These are phyloP conservation scores for Daldinia grandis DNA, from an alignment of 495 filamentous ascomycete genomes.

Conservation along the genomic window DNA sequence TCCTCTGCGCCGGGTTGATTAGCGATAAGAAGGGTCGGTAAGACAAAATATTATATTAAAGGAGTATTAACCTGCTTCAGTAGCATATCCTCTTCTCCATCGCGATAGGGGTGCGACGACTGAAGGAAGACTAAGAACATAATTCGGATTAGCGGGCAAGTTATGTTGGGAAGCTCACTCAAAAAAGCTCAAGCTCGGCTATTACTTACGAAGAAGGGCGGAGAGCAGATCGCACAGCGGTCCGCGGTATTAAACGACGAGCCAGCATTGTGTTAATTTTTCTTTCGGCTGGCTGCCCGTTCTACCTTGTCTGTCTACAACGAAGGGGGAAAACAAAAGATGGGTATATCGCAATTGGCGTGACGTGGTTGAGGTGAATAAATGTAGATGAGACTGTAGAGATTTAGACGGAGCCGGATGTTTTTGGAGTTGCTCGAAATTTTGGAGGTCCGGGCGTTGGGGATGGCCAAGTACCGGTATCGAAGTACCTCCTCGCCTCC, in stretches of 20 bases:
- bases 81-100: slow-evolving; percentile 77
- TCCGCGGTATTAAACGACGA: slow-evolving; percentile 71
- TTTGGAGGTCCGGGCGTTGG: slow-evolving; percentile 38
- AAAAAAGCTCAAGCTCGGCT: slow-evolving; percentile 30
- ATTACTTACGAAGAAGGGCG: slow-evolving; percentile 58
- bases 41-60: background rate
- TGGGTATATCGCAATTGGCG: slow-evolving; percentile 35
- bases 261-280: slow-evolving; percentile 68
- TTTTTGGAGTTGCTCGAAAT: slow-evolving; percentile 34
- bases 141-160: slow-evolving; percentile 45
- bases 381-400: slow-evolving; percentile 11
- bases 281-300: slow-evolving; percentile 7
- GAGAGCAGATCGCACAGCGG: slow-evolving; percentile 71
- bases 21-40: slow-evolving; percentile 18
- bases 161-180: slow-evolving; percentile 14
- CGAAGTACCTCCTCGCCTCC: background rate
- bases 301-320: slow-evolving; percentile 30
- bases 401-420: slow-evolving; percentile 17
- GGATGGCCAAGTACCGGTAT: slow-evolving; percentile 5
- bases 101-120: slow-evolving; percentile 67
- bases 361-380: slow-evolving; percentile 23
- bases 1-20: slow-evolving; percentile 66
- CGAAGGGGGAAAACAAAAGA: slow-evolving; percentile 28
- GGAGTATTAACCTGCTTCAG: slow-evolving; percentile 73
- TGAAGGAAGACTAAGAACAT: slow-evolving; percentile 60